These are phyloP conservation scores for Trichoderma endophyticum DNA, from an alignment of 2,329 filamentous ascomycete species.

Conservation along the genomic window DNA sequence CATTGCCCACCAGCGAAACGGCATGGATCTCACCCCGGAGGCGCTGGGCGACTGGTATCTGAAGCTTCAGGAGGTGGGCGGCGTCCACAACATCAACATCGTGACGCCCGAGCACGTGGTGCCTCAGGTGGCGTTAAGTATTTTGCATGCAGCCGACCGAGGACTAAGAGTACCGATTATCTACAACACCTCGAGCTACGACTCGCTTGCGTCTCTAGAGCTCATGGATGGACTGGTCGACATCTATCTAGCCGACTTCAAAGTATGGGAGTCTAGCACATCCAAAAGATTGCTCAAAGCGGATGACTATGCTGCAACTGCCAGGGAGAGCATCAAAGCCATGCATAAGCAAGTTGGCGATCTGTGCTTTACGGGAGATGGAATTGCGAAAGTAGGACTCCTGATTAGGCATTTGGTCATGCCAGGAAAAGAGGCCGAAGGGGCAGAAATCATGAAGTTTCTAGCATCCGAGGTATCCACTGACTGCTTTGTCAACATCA, in stretches of 20 bases:
- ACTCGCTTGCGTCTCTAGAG: conserved; percentile 67
- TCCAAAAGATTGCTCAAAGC: conserved; percentile 73
- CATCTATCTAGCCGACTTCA: conserved; percentile 87
- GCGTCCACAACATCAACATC: conserved; percentile 86
- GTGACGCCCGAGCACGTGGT: conserved; percentile 85
- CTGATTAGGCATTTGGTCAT: conserved; percentile 79
- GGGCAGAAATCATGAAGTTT: conserved; percentile 70
- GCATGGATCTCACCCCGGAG: conserved; percentile 74
- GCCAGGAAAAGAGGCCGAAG: conserved; percentile 75
- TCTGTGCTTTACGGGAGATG: conserved; percentile 76
- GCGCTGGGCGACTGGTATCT: conserved; percentile 79
- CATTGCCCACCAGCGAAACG: conserved; percentile 77
- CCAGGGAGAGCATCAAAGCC: conserved; percentile 71
- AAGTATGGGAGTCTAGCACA: conserved; percentile 67
- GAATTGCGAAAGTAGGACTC: conserved; percentile 74
- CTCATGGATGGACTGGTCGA: conserved; percentile 77
- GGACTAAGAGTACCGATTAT: conserved; percentile 72
- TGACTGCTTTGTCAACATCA: conserved; percentile 79
- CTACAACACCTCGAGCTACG: conserved; percentile 82
- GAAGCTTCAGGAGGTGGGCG: conserved; percentile 75
- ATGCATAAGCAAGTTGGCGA: conserved; percentile 84
- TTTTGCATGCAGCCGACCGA: conserved; percentile 67
- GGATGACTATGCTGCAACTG: conserved; percentile 68
- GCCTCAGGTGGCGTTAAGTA: conserved; percentile 74
- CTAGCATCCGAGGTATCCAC: conserved; percentile 68